Evolutionary conservation across 148 eudicot species (phyloP).

Genomic region (Tetragonia tetragonoides): DNA sequence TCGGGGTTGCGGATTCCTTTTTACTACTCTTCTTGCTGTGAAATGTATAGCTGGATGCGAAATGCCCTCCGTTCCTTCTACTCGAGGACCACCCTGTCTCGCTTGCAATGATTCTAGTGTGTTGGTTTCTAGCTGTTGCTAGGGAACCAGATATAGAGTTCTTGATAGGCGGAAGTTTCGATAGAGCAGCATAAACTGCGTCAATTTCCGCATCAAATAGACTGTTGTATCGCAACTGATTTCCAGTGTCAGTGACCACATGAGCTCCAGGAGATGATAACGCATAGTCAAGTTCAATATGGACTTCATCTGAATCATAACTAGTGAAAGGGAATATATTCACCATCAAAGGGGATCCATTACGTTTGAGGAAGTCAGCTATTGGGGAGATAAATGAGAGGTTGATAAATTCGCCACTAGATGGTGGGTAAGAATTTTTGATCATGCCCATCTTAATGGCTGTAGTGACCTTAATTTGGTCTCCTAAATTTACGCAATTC

Average conservation of each 20-base stretch:
- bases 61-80: no score
- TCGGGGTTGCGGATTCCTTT: no score
- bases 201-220: conserved; percentile 56
- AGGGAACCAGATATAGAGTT: no score
- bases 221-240: conserved; percentile 32
- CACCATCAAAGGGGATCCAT: conserved; percentile 35
- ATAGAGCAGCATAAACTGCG: conserved; percentile 32
- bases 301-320: conserved; percentile 22
- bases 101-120: conserved; percentile 35
- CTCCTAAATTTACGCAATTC: conserved; percentile 8
- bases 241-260: conserved; percentile 10
- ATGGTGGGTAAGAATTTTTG: conserved; percentile 45
- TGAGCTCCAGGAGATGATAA: conserved; percentile 18
- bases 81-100: conserved; percentile 23
- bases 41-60: no score
- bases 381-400: conserved; percentile 37
- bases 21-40: no score
- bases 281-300: conserved; percentile 31
- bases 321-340: conserved; percentile 46
- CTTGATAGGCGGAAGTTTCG: no score
- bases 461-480: conserved; percentile 47
- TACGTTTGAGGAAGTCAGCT: conserved; percentile 28
- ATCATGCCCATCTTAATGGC: conserved; percentile 31
- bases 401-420: conserved; percentile 18
- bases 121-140: conserved; percentile 24